Evolutionary conservation across 2,329 filamentous ascomycete species (phyloP).

Genomic region (Hansfordia pulvinata): DNA sequence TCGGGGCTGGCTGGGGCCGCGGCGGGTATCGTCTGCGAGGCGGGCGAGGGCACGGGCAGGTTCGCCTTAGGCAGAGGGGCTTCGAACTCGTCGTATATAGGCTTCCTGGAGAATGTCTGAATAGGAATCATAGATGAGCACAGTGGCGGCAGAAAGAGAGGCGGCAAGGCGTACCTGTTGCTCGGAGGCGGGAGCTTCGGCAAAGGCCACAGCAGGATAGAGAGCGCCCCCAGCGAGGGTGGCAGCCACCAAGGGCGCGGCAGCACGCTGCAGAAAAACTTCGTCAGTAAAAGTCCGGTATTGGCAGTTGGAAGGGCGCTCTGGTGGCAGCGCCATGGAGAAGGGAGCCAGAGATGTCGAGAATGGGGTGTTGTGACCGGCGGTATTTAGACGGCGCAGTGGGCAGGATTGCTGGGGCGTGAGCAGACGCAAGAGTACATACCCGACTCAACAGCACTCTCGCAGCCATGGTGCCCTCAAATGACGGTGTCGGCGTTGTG

Average conservation of each 20-base stretch:
- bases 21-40: constrained; percentile 18
- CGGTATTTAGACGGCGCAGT: too few relatives aligned
- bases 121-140: too few relatives aligned
- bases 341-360: too few relatives aligned
- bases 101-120: constrained; percentile 39
- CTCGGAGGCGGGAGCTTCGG: constrained; percentile 27
- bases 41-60: constrained; percentile 15
- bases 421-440: too few relatives aligned
- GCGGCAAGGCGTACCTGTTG: constrained; percentile 13
- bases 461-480: constrained; percentile 43
- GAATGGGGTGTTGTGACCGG: too few relatives aligned
- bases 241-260: constrained; percentile 38
- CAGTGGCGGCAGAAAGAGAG: too few relatives aligned
- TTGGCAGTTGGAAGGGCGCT: too few relatives aligned
- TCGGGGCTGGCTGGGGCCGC: constrained; percentile 18
- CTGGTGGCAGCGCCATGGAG: too few relatives aligned
- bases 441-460: constrained; percentile 46
- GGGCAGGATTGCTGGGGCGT: constrained; percentile 10
- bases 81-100: constrained; percentile 69
- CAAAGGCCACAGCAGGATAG: constrained; percentile 22
- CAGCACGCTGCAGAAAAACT: constrained; percentile 26
- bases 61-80: constrained; percentile 17
- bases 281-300: constrained; percentile 16
- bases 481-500: constrained; percentile 19
- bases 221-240: constrained; percentile 18